Evolutionary conservation across 352 stramenopile species (phyloP).

Genomic region (Phytophthora tentaculata): DNA sequence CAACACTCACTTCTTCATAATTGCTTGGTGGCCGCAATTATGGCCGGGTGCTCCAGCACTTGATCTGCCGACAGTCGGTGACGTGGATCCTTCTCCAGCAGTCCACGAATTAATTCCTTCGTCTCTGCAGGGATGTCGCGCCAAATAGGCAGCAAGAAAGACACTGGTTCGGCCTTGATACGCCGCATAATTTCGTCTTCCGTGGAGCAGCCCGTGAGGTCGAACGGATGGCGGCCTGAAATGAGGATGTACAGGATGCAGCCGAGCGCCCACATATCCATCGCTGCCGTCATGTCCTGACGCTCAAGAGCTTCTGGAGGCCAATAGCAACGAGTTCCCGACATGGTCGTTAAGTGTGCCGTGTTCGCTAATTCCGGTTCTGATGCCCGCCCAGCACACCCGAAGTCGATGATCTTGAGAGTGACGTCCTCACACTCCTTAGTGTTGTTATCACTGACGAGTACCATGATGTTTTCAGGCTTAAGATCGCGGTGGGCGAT

Average conservation of each 20-base stretch:
- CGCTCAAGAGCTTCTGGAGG: constrained; percentile 72
- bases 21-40: constrained; percentile 33
- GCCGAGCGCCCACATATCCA: constrained; percentile 91
- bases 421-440: constrained; percentile 38
- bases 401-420: constrained; percentile 92
- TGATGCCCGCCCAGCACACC: constrained; percentile 57
- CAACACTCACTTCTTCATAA: constrained; percentile 31
- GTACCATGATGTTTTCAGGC: constrained; percentile 85
- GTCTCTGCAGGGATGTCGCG: constrained; percentile 49
- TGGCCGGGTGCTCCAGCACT: constrained; percentile 49
- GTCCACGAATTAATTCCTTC: constrained; percentile 67
- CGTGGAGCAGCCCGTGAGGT: constrained; percentile 74
- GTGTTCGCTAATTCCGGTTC: constrained; percentile 22
- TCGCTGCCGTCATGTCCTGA: constrained; percentile 66
- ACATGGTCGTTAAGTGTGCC: constrained; percentile 47
- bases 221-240: constrained; percentile 86
- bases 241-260: constrained; percentile 92
- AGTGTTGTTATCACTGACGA: constrained; percentile 32
- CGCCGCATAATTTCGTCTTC: constrained; percentile 82
- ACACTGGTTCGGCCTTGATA: constrained; percentile 54
- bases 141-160: constrained; percentile 69
- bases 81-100: constrained; percentile 78
- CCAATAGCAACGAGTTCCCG: constrained; percentile 88
- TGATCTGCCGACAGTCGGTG: constrained; percentile 57
- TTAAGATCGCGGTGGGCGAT: constrained; percentile 91